These are phyloP conservation scores for Pleoardoris graminearum DNA, from an alignment of 2,329 filamentous ascomycete genomes.

Conservation along the genomic window DNA sequence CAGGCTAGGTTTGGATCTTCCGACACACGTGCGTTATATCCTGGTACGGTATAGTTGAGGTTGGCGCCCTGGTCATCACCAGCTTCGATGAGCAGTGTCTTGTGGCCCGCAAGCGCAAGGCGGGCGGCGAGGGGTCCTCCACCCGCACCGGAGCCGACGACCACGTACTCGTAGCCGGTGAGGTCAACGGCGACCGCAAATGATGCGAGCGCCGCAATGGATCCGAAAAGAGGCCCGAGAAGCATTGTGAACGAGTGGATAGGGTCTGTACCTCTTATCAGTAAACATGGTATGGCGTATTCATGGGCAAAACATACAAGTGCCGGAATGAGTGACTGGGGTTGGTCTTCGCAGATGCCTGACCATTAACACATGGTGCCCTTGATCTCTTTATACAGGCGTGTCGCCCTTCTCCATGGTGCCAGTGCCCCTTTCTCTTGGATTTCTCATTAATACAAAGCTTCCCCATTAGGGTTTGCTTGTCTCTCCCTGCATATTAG, in stretches of 20 bases:
- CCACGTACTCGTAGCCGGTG: constrained; percentile 62
- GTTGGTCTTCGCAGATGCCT: constrained; percentile 2
- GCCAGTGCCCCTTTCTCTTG: neutral
- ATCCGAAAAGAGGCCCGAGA: constrained; percentile 24
- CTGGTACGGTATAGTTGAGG: constrained; percentile 58
- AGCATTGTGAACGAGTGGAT: constrained; percentile 24
- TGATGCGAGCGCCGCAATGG: constrained; percentile 24
- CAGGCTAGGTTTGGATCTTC: constrained; percentile 61
- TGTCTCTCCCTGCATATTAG: constrained; percentile 5
- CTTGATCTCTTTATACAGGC: constrained; percentile 1
- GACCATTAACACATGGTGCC: neutral
- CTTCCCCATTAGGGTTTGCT: neutral
- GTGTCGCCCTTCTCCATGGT: neutral
- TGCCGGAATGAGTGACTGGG: constrained; percentile 9
- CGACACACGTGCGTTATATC: constrained; percentile 57
- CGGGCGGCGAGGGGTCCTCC: constrained; percentile 51
- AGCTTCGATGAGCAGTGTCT: constrained; percentile 64
- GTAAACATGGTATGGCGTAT: neutral
- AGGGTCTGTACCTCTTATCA: constrained; percentile 14
- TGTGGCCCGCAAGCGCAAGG: constrained; percentile 63
- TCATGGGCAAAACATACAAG: constrained; percentile 2
- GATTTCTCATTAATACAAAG: neutral
- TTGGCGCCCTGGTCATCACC: constrained; percentile 60
- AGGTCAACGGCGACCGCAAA: constrained; percentile 34
- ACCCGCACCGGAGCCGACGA: constrained; percentile 58